Percentiles rank a stretch among this genome's conserved stretches.
Evolutionary conservation across 2,329 filamentous ascomycete genomes (phyloP).

Genomic region (Corinectria fuckeliana): DNA sequence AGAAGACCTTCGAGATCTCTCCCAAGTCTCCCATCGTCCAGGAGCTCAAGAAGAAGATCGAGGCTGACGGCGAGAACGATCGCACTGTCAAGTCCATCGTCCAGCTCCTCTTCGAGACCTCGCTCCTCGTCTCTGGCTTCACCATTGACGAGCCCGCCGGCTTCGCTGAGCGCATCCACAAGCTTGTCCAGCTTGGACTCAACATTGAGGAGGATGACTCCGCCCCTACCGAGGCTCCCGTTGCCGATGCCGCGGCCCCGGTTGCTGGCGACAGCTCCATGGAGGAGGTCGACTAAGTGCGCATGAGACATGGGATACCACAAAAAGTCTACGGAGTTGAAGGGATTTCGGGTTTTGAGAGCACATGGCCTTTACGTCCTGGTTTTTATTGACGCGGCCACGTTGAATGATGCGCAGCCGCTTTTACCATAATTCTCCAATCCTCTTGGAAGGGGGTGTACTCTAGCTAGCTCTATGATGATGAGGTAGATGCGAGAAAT

Average conservation of each 20-base stretch:
- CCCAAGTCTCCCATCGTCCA: slow-evolving; percentile 97
- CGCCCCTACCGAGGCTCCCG: slow-evolving; percentile 64
- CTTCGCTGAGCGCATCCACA: slow-evolving; percentile 99
- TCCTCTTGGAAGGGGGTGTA: slow-evolving; percentile 43
- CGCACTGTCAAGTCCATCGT: slow-evolving; percentile 99
- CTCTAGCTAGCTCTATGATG: slow-evolving; percentile 51
- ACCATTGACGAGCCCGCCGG: slow-evolving; percentile 98
- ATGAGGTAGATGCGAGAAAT: slow-evolving; percentile 49
- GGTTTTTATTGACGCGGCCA: slow-evolving; percentile 39
- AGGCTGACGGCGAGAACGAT: slow-evolving; percentile 96
- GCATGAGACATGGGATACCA: slow-evolving; percentile 45
- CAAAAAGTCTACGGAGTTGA: slow-evolving; percentile 54
- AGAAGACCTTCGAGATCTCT: slow-evolving; percentile 99
- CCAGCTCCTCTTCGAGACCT: slow-evolving; percentile 98
- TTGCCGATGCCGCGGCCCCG: slow-evolving; percentile 61
- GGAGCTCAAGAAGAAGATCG: slow-evolving; percentile 99
- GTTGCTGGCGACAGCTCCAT: slow-evolving; percentile 89
- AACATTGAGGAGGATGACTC: slow-evolving; percentile 95
- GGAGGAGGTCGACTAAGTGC: slow-evolving; percentile 97
- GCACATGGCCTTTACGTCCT: slow-evolving; percentile 43
- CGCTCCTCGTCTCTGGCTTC: slow-evolving; percentile 97
- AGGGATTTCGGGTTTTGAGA: slow-evolving; percentile 43
- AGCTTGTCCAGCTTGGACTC: slow-evolving; percentile 96
- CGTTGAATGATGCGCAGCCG: slow-evolving; percentile 36
- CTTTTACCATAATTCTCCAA: slow-evolving; percentile 46